These are phyloP conservation scores for Choiromyces venosus DNA, from an alignment of 495 filamentous ascomycete species.

Conservation along the genomic window DNA sequence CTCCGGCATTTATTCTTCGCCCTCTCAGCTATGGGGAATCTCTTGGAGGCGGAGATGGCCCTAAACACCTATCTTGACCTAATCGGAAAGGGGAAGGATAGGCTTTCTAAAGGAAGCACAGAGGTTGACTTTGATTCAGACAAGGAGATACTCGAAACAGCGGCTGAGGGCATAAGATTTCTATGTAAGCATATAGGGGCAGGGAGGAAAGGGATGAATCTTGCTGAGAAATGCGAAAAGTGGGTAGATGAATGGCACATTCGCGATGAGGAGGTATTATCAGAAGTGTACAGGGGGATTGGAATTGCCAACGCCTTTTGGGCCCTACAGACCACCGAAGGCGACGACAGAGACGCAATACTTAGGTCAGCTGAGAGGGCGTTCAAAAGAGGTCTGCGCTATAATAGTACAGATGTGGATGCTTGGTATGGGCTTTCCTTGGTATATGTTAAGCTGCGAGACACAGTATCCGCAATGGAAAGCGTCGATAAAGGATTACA, in stretches of 20 bases:
- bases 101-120: constrained; percentile 67
- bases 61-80: constrained; percentile 87
- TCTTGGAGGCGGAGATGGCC: constrained; percentile 76
- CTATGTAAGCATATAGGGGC: constrained; percentile 78
- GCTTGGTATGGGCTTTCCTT: constrained; percentile 74
- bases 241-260: constrained; percentile 53
- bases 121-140: constrained; percentile 74
- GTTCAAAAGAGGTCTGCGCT: constrained; percentile 63
- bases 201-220: constrained; percentile 66
- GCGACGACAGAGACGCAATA: constrained; percentile 59
- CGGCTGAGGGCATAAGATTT: constrained; percentile 68
- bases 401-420: constrained; percentile 60
- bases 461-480: constrained; percentile 69
- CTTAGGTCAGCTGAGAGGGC: constrained; percentile 68
- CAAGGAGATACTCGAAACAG: constrained; percentile 64
- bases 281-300: constrained; percentile 69
- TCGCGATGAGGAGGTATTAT: constrained; percentile 48
- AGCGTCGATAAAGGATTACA: constrained; percentile 60
- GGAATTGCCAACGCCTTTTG: constrained; percentile 79
- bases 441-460: constrained; percentile 71
- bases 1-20: constrained; percentile 83
- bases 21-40: constrained; percentile 78
- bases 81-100: constrained; percentile 69
- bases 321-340: constrained; percentile 72
- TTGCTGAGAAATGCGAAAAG: constrained; percentile 60